phyloP scores from a whole-genome alignment of 169 alveolate species.

The Cryptosporidium andersoni region DNA sequence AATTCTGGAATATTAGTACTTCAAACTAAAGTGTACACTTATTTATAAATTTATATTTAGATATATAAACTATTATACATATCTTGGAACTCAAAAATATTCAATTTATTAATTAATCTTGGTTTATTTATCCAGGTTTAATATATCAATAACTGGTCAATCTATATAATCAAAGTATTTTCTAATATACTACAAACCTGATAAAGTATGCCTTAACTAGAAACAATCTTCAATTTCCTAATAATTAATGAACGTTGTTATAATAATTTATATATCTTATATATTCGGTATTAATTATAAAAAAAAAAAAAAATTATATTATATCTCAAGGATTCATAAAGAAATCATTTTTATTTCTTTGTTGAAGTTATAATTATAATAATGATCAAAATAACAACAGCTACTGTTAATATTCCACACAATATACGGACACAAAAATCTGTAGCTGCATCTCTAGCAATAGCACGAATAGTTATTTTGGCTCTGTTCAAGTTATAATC shows the following conservation, averaged over 20 bases:
- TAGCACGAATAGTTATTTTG: slow-evolving; percentile 26
- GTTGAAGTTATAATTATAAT: slow-evolving; percentile 5
- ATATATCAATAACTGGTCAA: too few species aligned
- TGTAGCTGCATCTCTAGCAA: slow-evolving; percentile 60
- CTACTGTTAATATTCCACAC: slow-evolving; percentile 40
- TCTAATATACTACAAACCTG: too few species aligned
- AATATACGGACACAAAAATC: slow-evolving; percentile 62
- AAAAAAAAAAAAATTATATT: neutral
- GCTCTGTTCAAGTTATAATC: slow-evolving; percentile 18
- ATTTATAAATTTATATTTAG: neutral
- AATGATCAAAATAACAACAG: slow-evolving; percentile 14
- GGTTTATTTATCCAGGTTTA: too few species aligned
- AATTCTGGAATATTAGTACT: neutral
- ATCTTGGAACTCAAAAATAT: neutral
- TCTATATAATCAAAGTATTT: too few species aligned
- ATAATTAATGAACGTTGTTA: neutral
- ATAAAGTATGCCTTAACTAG: too few species aligned
- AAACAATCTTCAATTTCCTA: too few species aligned
- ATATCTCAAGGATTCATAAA: neutral
- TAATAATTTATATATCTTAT: neutral
- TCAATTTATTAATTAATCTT: too few species aligned
- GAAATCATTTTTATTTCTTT: slow-evolving; percentile 2
- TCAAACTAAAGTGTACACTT: neutral
- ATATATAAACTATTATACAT: neutral
- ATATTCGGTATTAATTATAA: neutral